These are phyloP conservation scores for Lecanicillium sp. DNA, from an alignment of 2,329 filamentous ascomycete genomes.

Conservation along the genomic window DNA sequence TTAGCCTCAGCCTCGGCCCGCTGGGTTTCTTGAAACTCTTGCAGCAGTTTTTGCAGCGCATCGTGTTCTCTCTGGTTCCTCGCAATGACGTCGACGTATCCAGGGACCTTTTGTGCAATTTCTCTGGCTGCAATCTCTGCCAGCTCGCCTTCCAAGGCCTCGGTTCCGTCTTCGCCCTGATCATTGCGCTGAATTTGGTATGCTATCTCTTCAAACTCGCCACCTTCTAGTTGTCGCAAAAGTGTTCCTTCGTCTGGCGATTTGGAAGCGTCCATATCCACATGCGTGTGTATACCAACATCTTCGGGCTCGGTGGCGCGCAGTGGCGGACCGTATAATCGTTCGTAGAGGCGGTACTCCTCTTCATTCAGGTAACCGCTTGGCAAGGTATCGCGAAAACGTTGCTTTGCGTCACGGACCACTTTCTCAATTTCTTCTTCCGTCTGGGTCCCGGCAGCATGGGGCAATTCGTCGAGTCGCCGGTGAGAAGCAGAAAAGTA, in stretches of 20 bases:
- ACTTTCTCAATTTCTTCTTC: slow-evolving; percentile 46
- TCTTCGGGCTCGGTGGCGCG: slow-evolving; percentile 53
- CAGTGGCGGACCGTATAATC: slow-evolving; percentile 71
- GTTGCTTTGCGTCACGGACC: slow-evolving; percentile 63
- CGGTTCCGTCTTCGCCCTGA: slow-evolving; percentile 6
- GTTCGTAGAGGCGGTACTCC: slow-evolving; percentile 68
- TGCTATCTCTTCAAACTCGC: slow-evolving; percentile 53
- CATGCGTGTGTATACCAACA: slow-evolving; percentile 38
- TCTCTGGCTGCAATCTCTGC: slow-evolving; percentile 10
- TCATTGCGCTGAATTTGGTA: slow-evolving; percentile 25
- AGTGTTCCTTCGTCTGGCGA: slow-evolving; percentile 33
- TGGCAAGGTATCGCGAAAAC: slow-evolving; percentile 71
- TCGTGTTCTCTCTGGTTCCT: slow-evolving; percentile 47
- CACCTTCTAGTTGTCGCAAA: slow-evolving; percentile 46
- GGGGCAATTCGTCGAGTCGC: slow-evolving; percentile 14
- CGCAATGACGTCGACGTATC: slow-evolving; percentile 39
- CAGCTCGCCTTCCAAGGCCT: neutral
- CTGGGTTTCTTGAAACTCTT: slow-evolving; percentile 43
- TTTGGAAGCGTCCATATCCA: slow-evolving; percentile 23
- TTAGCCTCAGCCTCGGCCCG: slow-evolving; percentile 24
- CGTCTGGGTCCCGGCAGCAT: neutral
- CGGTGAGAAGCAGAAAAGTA: slow-evolving; percentile 20
- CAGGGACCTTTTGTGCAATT: slow-evolving; percentile 17
- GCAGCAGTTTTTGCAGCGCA: slow-evolving; percentile 46
- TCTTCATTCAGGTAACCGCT: slow-evolving; percentile 58